phyloP scores from a whole-genome alignment of 106 monocot genomes.

The Allium fistulosum region DNA sequence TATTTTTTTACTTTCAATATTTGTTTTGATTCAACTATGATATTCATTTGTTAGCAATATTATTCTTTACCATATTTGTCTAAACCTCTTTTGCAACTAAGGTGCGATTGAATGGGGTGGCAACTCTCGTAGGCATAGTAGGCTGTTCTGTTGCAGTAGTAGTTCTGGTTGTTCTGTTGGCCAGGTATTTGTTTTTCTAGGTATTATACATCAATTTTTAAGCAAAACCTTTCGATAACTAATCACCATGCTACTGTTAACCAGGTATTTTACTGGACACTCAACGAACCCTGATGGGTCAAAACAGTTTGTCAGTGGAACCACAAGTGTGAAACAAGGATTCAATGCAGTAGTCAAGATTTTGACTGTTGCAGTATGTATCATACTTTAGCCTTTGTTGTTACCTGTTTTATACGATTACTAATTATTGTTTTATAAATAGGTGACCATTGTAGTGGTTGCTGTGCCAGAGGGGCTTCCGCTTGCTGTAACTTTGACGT shows the following conservation, averaged over 20 bases:
- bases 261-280: constrained; percentile 62
- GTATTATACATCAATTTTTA: background rate
- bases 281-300: constrained; percentile 52
- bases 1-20: constrained; percentile 2
- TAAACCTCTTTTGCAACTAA: constrained; percentile 1
- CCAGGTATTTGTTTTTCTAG: constrained; percentile 34
- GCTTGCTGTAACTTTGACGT: constrained; percentile 29
- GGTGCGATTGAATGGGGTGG: constrained; percentile 98
- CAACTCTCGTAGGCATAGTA: constrained; percentile 85
- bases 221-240: too few species aligned
- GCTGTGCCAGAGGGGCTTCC: constrained; percentile 30
- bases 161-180: constrained; percentile 67
- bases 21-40: background rate
- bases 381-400: constrained; percentile 4
- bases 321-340: constrained; percentile 41
- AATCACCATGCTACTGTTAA: constrained; percentile 1
- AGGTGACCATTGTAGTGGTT: constrained; percentile 34
- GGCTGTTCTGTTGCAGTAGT: constrained; percentile 68
- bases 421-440: background rate
- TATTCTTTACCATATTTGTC: too few species aligned
- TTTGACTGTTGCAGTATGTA: constrained; percentile 66
- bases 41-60: too few species aligned
- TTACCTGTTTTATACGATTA: background rate
- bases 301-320: constrained; percentile 42
- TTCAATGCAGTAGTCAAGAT: constrained; percentile 48